Evolutionary conservation across 371 early-diverging fungal species (phyloP).

Genomic region (Actinomortierella wolfii): DNA sequence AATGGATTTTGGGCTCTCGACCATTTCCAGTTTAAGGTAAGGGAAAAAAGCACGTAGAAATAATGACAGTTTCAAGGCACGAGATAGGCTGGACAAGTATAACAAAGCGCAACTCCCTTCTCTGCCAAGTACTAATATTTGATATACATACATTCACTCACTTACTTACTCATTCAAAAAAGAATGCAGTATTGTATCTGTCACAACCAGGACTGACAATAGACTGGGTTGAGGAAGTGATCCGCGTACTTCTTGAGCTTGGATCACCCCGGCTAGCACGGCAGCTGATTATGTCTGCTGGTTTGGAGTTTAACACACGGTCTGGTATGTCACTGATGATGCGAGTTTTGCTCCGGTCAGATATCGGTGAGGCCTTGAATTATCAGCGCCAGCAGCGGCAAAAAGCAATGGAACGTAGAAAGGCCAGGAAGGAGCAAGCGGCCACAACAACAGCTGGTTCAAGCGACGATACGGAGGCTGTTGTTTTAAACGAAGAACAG

Average conservation of each 20-base stretch:
- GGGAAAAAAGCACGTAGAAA: too few relatives aligned
- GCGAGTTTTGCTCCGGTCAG: slow-evolving; percentile 22
- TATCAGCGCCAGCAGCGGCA: slow-evolving; percentile 20
- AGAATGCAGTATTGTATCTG: slow-evolving; percentile 40
- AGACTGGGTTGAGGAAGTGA: slow-evolving; percentile 46
- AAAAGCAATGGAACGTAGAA: background rate
- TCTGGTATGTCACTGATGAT: slow-evolving; percentile 28
- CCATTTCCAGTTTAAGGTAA: slow-evolving; percentile 45
- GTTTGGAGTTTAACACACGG: slow-evolving; percentile 23
- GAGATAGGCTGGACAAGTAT: too few relatives aligned
- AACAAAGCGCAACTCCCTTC: too few relatives aligned
- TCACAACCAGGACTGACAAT: slow-evolving; percentile 42
- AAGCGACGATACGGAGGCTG: background rate
- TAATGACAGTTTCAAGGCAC: background rate
- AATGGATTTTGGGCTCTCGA: slow-evolving; percentile 46
- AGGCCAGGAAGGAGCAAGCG: slow-evolving; percentile 1
- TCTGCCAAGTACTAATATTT: too few relatives aligned
- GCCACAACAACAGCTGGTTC: background rate
- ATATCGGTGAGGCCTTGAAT: slow-evolving; percentile 36
- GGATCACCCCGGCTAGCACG: slow-evolving; percentile 32
- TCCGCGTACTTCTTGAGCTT: slow-evolving; percentile 21
- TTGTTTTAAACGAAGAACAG: background rate
- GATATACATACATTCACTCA: too few relatives aligned
- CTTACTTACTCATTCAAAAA: background rate
- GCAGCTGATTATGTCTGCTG: slow-evolving; percentile 29